Evolutionary conservation across 345 rosid species (phyloP).

Genomic region (Euclidium syriacum): DNA sequence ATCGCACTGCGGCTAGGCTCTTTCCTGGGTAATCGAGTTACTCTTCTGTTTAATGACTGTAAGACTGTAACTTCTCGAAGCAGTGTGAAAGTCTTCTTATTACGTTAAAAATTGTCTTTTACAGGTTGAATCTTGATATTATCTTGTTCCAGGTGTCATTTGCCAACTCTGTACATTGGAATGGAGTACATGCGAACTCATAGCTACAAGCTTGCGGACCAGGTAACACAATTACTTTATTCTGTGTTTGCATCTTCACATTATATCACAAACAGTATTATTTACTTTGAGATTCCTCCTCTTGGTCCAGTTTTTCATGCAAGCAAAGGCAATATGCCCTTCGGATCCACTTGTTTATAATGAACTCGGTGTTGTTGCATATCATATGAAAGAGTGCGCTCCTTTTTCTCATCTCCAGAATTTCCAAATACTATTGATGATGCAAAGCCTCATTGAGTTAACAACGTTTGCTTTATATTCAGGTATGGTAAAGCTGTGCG

Average conservation of each 20-base stretch:
- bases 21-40: constrained; percentile 78
- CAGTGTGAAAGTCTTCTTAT: constrained; percentile 45
- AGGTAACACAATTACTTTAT: constrained; percentile 46
- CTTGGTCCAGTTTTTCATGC: constrained; percentile 72
- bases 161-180: constrained; percentile 91
- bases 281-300: background rate
- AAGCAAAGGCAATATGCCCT: constrained; percentile 85
- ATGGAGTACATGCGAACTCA: constrained; percentile 99
- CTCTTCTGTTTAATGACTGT: constrained; percentile 2
- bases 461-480: constrained; percentile 26
- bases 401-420: background rate
- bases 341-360: constrained; percentile 94
- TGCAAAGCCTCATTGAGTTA: constrained; percentile 6
- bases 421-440: background rate
- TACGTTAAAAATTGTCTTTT: constrained; percentile 42
- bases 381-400: constrained; percentile 91
- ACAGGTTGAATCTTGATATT: constrained; percentile 72
- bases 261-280: background rate
- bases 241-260: background rate
- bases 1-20: constrained; percentile 88
- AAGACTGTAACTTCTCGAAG: constrained; percentile 10
- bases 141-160: constrained; percentile 94
- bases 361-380: constrained; percentile 98
- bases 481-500: constrained; percentile 83
- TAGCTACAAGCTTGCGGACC: constrained; percentile 97